Evolutionary conservation across 352 stramenopile species (phyloP), one percentile per base, ranked within the genome.

Genomic region (Phytophthora niederhauseri): DNA sequence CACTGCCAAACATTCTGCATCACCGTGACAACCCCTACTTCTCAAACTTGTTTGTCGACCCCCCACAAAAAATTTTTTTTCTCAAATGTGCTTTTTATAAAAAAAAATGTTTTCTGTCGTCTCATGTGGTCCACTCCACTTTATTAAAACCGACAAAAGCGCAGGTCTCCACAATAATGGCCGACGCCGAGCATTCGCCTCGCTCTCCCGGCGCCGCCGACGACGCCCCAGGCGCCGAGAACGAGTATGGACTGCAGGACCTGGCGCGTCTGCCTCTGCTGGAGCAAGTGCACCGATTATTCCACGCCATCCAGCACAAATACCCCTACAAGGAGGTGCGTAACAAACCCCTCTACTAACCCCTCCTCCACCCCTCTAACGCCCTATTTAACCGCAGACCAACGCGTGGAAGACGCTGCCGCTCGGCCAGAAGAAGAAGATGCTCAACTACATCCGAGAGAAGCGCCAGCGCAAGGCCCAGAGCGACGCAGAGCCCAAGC

Each of bases 321-420:
- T 96, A 96, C 57, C 87, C 87, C 19, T 96, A 96, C 73, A 92
- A 85, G 53, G 84, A 95, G 76, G 85, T 91, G 38, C 57, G 22
- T 20, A 43, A 43, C 12, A 17, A 43, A 43, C 11, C 12, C 34
- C 34, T 43, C 34, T 17, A 14, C 17, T 6, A 43, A 14, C 4
- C 34, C 11, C 34, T 43, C 34, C 15, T 43, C 11, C 34, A 43
- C 34, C 34, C 12, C 34, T 28, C n/a, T 24, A 28, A 52, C n/a
- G n/a, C 8, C 59, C 26, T 59, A 26, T 57, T 12, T 55, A 51
- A 26, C 55, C 62, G 31, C 59, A 93, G 82, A 96, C 89, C 38
- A 67, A 70, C 17, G 85, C 85, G 54, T 96, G 89, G 89, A 93
- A 85, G 75, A 76, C 66, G 28, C 57, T 96, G 56, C 81, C 89